Evolutionary conservation across 345 rosid species (phyloP).

Genomic region (thale cress (Arabidopsis thaliana)): TAIR10.1 NC_003071.7:9535001-9535500

Average conservation of each 20-base stretch:
- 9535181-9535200: not conserved
- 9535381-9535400: too few species aligned
- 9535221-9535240: not conserved
- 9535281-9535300: slow-evolving; percentile 38
- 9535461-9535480: not conserved
- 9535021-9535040: slow-evolving; percentile 24
- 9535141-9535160: slow-evolving; percentile 37
- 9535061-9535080: slow-evolving; percentile 17
- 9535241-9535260: slow-evolving; percentile 27
- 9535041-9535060: slow-evolving; percentile 5
- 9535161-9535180: slow-evolving; percentile 29
- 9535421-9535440: not conserved
- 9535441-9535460: not conserved
- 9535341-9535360: not conserved
- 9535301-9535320: slow-evolving; percentile 24
- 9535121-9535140: slow-evolving; percentile 34
- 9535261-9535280: slow-evolving; percentile 28
- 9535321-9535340: not conserved
- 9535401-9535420: not conserved
- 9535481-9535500: slow-evolving; percentile 1
- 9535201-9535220: not conserved
- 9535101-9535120: slow-evolving; percentile 46
- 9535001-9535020: slow-evolving; percentile 10
- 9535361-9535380: not conserved
- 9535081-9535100: slow-evolving; percentile 38